phyloP scores from a whole-genome alignment of 1,284 basidiomycete genomes.

The Malassezia brasiliensis region DNA sequence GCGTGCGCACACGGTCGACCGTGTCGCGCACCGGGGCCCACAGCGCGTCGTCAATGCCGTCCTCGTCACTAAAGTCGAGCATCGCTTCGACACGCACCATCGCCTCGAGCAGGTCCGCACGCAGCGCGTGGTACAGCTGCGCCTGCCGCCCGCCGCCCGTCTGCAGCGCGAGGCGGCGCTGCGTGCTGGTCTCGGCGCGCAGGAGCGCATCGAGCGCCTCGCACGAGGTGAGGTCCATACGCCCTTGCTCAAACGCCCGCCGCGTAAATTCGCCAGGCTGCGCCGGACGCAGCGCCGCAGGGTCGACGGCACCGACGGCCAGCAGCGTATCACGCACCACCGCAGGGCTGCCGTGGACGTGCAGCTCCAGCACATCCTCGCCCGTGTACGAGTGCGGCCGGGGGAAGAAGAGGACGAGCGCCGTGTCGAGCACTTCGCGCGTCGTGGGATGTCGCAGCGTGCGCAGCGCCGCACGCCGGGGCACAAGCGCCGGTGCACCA shows the following conservation, averaged over 20 bases:
- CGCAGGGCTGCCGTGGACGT: slow-evolving; percentile 75
- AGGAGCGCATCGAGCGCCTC: slow-evolving; percentile 75
- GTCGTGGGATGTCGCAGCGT: slow-evolving; percentile 60
- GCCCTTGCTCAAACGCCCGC: slow-evolving; percentile 65
- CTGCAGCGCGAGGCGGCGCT: slow-evolving; percentile 63
- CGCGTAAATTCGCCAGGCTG: slow-evolving; percentile 77
- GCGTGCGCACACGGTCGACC: slow-evolving; percentile 7
- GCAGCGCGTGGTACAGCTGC: slow-evolving; percentile 58
- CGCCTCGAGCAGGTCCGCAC: slow-evolving; percentile 60
- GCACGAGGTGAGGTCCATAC: slow-evolving; percentile 71
- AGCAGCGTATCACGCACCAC: slow-evolving; percentile 61
- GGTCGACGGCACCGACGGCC: slow-evolving; percentile 55
- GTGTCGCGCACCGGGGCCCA: slow-evolving; percentile 49
- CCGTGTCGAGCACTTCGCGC: slow-evolving; percentile 61
- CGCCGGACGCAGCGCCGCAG: slow-evolving; percentile 55
- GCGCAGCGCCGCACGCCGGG: slow-evolving; percentile 64
- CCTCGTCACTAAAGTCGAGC: slow-evolving; percentile 82
- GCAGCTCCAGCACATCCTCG: slow-evolving; percentile 71
- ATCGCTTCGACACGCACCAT: slow-evolving; percentile 71
- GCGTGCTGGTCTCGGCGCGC: slow-evolving; percentile 71
- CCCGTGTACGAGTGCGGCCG: slow-evolving; percentile 61
- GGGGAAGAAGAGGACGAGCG: slow-evolving; percentile 66
- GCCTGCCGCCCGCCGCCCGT: slow-evolving; percentile 56
- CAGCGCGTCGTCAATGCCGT: slow-evolving; percentile 69
- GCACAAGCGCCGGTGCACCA: slow-evolving; percentile 48